Base-by-base conservation (phyloP, 2,329 filamentous ascomycete genomes). In the Paracoccidioides brasiliensis region DNA sequence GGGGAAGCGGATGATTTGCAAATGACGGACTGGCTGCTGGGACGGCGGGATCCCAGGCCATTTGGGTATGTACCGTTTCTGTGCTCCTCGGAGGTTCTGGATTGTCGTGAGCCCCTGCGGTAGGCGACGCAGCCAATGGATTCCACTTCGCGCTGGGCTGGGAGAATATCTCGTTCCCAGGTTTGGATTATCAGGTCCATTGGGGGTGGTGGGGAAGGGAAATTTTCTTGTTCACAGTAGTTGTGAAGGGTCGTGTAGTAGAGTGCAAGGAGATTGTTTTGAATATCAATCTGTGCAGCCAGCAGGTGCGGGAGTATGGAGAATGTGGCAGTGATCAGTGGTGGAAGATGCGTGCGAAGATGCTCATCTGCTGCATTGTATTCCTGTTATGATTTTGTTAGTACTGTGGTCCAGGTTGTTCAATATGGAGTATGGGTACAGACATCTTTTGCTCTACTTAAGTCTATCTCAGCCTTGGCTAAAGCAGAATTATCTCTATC, bases 171-270 rank as follows among this genome's bases (percentile, higher is more conserved):
- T 2, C 71, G 70, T 52, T 85, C 79, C 82, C 85, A 93, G 45
- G 76, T 70, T 4, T 79, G 74, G 56, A 90, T 75, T 5, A 93
- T 81, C 52, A 86, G 80, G 32, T 84, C 81, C 75, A 90, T 84
- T 14, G 84, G 79, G 2, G 86, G 84, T 9, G 87, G 78, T 1
- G 86, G 85, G 48, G 84, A 85, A 0, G 85, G 84, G 63, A 90
- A 84, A 4, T 79, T 76, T 61, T 83, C 76, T 35, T 85, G 79
- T 61, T 83, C 76, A 61, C 84, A 88, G 69, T 85, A 93, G 56
- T 80, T 81, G 66, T 90, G 83, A 5, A 91, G 73, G 4, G 82
- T 77, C 0, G 88, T 93, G 70, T 93, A 93, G 62, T 88, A 83
- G 58, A 90, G 78, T 0, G 83, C 88, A 4, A 93, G 80, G 53